Evolutionary conservation across 768 basidiomycete genomes (phyloP).

Genomic region (Lentinula aciculospora): DNA sequence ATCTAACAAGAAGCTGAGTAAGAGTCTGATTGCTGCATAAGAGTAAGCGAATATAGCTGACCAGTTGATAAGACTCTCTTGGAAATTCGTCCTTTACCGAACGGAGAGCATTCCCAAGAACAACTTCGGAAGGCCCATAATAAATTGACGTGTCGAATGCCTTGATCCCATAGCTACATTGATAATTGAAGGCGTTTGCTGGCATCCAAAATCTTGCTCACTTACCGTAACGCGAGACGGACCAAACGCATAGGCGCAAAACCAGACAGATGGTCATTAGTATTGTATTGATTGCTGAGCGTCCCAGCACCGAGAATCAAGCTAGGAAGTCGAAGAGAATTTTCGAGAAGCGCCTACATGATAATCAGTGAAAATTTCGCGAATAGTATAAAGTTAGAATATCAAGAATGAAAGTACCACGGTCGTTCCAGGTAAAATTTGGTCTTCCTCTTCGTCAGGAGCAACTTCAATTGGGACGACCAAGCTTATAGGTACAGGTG

Average conservation of each 20-base stretch:
- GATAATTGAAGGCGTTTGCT: not conserved
- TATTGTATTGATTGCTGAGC: slow-evolving; percentile 64
- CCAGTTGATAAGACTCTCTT: slow-evolving; percentile 71
- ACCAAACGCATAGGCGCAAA: slow-evolving; percentile 58
- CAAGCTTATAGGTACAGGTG: slow-evolving; percentile 2
- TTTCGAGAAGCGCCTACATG: slow-evolving; percentile 25
- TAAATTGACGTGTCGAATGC: slow-evolving; percentile 82
- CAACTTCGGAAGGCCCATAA: slow-evolving; percentile 76
- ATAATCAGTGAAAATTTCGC: no score
- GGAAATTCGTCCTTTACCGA: slow-evolving; percentile 65
- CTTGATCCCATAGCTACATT: slow-evolving; percentile 67
- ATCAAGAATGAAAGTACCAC: slow-evolving; percentile 27
- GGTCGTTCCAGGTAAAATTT: slow-evolving; percentile 29
- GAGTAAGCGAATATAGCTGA: slow-evolving; percentile 21
- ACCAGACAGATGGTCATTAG: slow-evolving; percentile 50
- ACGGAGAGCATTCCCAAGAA: slow-evolving; percentile 62
- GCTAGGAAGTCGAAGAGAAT: slow-evolving; percentile 31
- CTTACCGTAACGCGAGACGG: slow-evolving; percentile 71
- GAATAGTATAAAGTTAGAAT: not conserved
- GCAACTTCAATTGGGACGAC: not conserved
- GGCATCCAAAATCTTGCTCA: not conserved
- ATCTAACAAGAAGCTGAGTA: slow-evolving; percentile 30
- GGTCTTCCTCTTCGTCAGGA: slow-evolving; percentile 28
- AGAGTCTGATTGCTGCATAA: no score
- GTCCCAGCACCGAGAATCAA: slow-evolving; percentile 71